A percentile compares a stretch with the other conserved stretches of the same genome.
These are phyloP conservation scores for Sporothrix luriei DNA, from an alignment of 2,329 filamentous ascomycete genomes.

Conservation along the genomic window DNA sequence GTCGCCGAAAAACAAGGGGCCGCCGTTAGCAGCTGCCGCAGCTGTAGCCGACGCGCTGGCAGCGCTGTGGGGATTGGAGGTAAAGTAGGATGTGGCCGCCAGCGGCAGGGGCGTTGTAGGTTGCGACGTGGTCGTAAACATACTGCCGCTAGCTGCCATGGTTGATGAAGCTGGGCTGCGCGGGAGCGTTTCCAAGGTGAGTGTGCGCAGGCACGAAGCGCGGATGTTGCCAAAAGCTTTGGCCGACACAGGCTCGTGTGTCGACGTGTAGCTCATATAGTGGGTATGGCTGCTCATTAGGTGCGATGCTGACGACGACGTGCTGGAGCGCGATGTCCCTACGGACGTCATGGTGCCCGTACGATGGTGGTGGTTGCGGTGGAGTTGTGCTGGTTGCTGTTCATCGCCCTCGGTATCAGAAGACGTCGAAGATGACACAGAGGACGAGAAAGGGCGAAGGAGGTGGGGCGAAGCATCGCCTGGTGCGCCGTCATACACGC, in stretches of 20 bases:
- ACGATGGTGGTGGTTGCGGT: slow-evolving; percentile 42
- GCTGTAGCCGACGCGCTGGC: slow-evolving; percentile 56
- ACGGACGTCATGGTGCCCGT: slow-evolving; percentile 50
- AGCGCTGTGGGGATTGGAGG: slow-evolving; percentile 48
- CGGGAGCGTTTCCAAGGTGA: slow-evolving; percentile 68
- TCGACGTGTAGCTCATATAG: slow-evolving; percentile 69
- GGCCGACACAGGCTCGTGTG: slow-evolving; percentile 63
- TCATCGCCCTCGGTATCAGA: slow-evolving; percentile 58
- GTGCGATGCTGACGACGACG: slow-evolving; percentile 49
- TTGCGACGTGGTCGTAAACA: slow-evolving; percentile 39
- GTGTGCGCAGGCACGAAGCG: slow-evolving; percentile 65
- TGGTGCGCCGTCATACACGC: slow-evolving; percentile 51
- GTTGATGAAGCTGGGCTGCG: slow-evolving; percentile 51
- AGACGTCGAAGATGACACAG: slow-evolving; percentile 44
- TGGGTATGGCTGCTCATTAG: slow-evolving; percentile 58
- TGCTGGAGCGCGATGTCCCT: slow-evolving; percentile 56
- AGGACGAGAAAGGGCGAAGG: slow-evolving; percentile 53
- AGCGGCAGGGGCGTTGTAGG: slow-evolving; percentile 39
- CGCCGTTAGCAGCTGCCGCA: slow-evolving; percentile 53
- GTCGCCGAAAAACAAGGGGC: slow-evolving; percentile 70
- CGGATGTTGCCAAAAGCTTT: slow-evolving; percentile 68
- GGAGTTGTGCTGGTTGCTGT: slow-evolving; percentile 41
- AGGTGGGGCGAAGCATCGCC: slow-evolving; percentile 55
- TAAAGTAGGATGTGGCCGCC: slow-evolving; percentile 23
- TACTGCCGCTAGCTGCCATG: slow-evolving; percentile 54